Evolutionary conservation across 2,329 filamentous ascomycete species (phyloP).

Genomic region (Ustilaginoidea virens): DNA sequence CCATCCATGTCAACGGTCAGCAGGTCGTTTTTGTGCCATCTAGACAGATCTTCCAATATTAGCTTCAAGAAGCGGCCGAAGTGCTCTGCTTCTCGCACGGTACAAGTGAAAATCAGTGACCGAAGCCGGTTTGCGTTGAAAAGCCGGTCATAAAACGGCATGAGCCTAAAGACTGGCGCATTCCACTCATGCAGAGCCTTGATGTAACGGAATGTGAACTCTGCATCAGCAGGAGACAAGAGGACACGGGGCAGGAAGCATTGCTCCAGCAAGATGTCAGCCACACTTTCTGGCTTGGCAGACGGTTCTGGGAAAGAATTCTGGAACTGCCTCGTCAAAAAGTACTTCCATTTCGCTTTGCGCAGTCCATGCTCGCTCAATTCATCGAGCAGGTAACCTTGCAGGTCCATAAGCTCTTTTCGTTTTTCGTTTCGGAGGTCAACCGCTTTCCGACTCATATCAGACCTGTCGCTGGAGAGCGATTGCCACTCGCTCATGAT

Average conservation of each 20-base stretch:
- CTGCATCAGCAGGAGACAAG: conserved; percentile 72
- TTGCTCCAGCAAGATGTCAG: conserved; percentile 69
- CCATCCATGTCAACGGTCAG: conserved; percentile 25
- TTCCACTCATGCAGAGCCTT: conserved; percentile 76
- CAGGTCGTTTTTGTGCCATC: conserved; percentile 68
- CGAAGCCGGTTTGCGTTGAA: conserved; percentile 73
- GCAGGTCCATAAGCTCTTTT: conserved; percentile 51
- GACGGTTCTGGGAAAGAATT: conserved; percentile 60
- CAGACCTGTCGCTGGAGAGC: conserved; percentile 55
- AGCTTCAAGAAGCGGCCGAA: conserved; percentile 83
- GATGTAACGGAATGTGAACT: conserved; percentile 76
- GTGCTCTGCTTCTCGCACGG: conserved; percentile 80
- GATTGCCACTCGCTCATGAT: conserved; percentile 51
- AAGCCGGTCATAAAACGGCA: conserved; percentile 68
- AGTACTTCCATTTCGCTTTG: conserved; percentile 50
- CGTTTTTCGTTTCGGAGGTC: conserved; percentile 49
- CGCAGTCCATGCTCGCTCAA: conserved; percentile 53
- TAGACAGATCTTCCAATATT: conserved; percentile 60
- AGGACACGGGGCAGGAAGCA: conserved; percentile 83
- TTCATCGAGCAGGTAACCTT: conserved; percentile 57
- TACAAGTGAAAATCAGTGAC: conserved; percentile 75
- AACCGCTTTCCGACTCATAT: conserved; percentile 52
- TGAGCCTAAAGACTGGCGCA: conserved; percentile 72
- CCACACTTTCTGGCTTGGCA: conserved; percentile 48
- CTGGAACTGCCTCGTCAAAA: conserved; percentile 60